A percentile compares a stretch with the other conserved stretches of the same genome.
These are phyloP conservation scores for Mallotus nudiflorus DNA, from an alignment of 345 rosid genomes.

Conservation along the genomic window DNA sequence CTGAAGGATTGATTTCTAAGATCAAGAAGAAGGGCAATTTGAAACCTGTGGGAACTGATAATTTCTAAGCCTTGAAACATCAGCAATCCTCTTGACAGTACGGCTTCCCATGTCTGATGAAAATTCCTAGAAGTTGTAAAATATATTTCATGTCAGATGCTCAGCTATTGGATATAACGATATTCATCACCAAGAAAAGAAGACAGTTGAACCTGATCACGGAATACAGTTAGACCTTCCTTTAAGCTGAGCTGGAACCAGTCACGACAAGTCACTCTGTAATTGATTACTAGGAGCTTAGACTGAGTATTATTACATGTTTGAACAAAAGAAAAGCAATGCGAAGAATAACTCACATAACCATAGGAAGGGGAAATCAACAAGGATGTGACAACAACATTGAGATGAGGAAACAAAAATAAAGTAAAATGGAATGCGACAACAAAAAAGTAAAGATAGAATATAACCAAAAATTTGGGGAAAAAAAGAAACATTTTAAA, in stretches of 20 bases:
- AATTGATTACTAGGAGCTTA: slow-evolving; percentile 16
- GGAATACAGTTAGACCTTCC: slow-evolving; percentile 99
- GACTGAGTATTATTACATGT: slow-evolving; percentile 3
- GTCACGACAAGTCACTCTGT: slow-evolving; percentile 98
- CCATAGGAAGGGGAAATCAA: background rate
- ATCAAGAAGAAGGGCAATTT: slow-evolving; percentile 5
- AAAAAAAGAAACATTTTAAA: background rate
- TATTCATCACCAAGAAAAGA: slow-evolving; percentile 8
- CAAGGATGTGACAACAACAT: background rate
- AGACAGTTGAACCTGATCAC: slow-evolving; percentile 69
- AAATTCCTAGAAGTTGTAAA: slow-evolving; percentile 62
- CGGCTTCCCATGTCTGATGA: slow-evolving; percentile 99
- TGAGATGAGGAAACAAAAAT: background rate
- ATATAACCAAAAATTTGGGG: background rate
- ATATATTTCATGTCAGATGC: background rate
- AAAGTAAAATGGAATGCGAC: too few species aligned
- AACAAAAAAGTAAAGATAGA: background rate
- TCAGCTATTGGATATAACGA: background rate
- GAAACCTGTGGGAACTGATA: slow-evolving; percentile 91
- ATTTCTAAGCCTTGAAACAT: slow-evolving; percentile 87
- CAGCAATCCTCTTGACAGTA: slow-evolving; percentile 90
- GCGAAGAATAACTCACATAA: slow-evolving; percentile 4
- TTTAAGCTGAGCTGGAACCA: slow-evolving; percentile 99
- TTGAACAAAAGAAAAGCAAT: slow-evolving; percentile 1
- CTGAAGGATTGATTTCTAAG: background rate